A percentile compares a stretch with the other conserved stretches of the same genome.
phyloP scores from a whole-genome alignment of 148 eudicot genomes.

The Camellia lanceoleosa region DNA sequence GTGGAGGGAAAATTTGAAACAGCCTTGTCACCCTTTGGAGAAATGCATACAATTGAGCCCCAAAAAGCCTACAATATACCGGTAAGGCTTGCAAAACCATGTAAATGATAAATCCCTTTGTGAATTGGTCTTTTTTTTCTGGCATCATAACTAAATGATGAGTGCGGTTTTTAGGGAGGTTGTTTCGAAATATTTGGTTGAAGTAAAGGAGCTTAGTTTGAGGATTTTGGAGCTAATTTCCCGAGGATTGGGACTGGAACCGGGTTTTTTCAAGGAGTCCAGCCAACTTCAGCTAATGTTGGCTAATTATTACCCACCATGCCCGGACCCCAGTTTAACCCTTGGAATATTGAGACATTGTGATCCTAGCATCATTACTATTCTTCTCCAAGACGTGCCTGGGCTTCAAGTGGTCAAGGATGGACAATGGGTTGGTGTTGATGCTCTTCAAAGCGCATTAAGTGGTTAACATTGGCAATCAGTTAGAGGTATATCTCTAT shows the following conservation, averaged over 20 bases:
- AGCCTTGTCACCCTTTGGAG: constrained; percentile 46
- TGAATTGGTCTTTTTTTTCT: background rate
- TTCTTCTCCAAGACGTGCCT: constrained; percentile 42
- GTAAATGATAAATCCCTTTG: background rate
- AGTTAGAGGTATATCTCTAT: constrained; percentile 46
- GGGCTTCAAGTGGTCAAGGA: constrained; percentile 60
- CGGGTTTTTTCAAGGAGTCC: constrained; percentile 33
- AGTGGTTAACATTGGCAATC: constrained; percentile 51
- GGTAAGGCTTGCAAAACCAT: constrained; percentile 25
- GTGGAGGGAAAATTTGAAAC: constrained; percentile 57
- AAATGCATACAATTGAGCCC: constrained; percentile 51
- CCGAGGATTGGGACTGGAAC: constrained; percentile 61
- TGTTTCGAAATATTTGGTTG: constrained; percentile 29
- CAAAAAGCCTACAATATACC: constrained; percentile 44
- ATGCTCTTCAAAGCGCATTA: constrained; percentile 51
- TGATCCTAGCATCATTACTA: constrained; percentile 54
- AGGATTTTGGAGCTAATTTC: constrained; percentile 52
- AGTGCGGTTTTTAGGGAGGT: constrained; percentile 31
- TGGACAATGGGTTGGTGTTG: constrained; percentile 57
- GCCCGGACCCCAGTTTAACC: constrained; percentile 70
- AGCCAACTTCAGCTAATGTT: constrained; percentile 39
- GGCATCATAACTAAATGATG: background rate
- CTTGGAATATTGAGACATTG: constrained; percentile 46
- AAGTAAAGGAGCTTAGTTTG: constrained; percentile 35
- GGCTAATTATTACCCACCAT: constrained; percentile 55